Conservation (phyloP, 371 early-diverging fungal species). For the Catenaria anguillulae region DNA sequence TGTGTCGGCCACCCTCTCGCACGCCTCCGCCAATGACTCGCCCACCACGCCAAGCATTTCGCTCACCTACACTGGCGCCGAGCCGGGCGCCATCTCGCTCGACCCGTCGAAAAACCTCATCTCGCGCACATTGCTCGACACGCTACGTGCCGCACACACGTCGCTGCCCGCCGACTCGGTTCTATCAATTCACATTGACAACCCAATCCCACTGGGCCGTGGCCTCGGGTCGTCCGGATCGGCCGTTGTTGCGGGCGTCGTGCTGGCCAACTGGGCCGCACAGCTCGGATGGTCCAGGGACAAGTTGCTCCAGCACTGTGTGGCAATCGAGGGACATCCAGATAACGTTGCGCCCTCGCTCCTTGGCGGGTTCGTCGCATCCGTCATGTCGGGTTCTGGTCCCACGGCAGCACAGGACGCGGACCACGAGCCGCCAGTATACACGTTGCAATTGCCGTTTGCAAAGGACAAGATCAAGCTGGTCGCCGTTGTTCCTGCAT, state of each 20-base stretch:
- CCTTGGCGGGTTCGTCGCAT: slow-evolving; percentile 83
- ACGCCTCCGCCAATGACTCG: no score
- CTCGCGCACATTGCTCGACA: slow-evolving; percentile 70
- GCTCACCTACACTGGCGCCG: slow-evolving; percentile 73
- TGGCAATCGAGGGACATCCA: slow-evolving; percentile 87
- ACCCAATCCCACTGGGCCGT: slow-evolving; percentile 85
- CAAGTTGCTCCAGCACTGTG: slow-evolving; percentile 66
- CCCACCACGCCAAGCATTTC: no score
- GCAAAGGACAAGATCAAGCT: slow-evolving; percentile 50
- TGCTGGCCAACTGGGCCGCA: slow-evolving; percentile 62
- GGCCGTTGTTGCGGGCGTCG: slow-evolving; percentile 87
- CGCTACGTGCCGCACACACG: slow-evolving; percentile 27
- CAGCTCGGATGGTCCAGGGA: no score
- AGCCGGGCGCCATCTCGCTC: slow-evolving; percentile 60
- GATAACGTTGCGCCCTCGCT: slow-evolving; percentile 90
- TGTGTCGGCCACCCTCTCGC: slow-evolving; percentile 23
- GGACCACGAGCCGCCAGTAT: no score
- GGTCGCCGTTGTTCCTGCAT: slow-evolving; percentile 77
- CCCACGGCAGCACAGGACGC: background rate
- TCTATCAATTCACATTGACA: slow-evolving; percentile 51
- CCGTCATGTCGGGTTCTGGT: slow-evolving; percentile 39
- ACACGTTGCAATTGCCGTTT: slow-evolving; percentile 33
- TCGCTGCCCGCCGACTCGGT: slow-evolving; percentile 22
- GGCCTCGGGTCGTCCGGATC: slow-evolving; percentile 92
- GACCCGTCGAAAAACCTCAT: slow-evolving; percentile 71